Percentiles rank a stretch among this genome's conserved stretches.
Conservation (phyloP, 192 early-diverging fungal species). For the Linnemannia elongata region DNA sequence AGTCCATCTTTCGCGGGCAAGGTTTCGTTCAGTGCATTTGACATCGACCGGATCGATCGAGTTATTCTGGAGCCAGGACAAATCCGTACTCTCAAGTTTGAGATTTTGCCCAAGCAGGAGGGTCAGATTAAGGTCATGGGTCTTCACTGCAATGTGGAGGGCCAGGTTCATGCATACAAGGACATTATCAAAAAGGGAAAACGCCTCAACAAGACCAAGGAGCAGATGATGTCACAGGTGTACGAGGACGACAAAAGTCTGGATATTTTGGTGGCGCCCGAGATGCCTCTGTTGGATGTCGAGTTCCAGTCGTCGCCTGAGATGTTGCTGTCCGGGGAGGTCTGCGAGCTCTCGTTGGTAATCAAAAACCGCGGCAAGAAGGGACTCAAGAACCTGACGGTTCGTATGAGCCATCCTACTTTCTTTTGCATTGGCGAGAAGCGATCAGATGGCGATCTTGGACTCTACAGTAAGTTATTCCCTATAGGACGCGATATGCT, state of each 20-base stretch:
- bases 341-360: slow-evolving; percentile 77
- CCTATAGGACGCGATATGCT: not conserved
- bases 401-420: slow-evolving; percentile 89
- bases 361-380: slow-evolving; percentile 88
- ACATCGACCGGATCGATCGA: slow-evolving; percentile 66
- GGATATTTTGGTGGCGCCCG: slow-evolving; percentile 79
- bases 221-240: slow-evolving; percentile 67
- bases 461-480: slow-evolving; percentile 47
- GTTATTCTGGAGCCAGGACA: slow-evolving; percentile 49
- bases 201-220: slow-evolving; percentile 82
- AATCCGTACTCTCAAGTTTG: slow-evolving; percentile 64
- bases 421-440: slow-evolving; percentile 83
- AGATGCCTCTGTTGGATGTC: slow-evolving; percentile 89
- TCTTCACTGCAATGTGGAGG: slow-evolving; percentile 83
- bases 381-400: slow-evolving; percentile 75
- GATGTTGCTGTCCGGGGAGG: slow-evolving; percentile 86
- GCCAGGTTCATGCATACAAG: slow-evolving; percentile 79
- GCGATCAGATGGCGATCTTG: slow-evolving; percentile 57
- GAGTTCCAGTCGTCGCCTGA: slow-evolving; percentile 83
- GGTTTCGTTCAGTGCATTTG: slow-evolving; percentile 64
- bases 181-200: slow-evolving; percentile 76
- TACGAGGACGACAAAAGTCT: slow-evolving; percentile 83
- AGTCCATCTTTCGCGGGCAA: slow-evolving; percentile 36
- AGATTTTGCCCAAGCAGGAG: slow-evolving; percentile 78
- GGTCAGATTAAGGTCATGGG: slow-evolving; percentile 83